phyloP scores from a whole-genome alignment of 139 green algal species.

The Micromonas commoda region DNA sequence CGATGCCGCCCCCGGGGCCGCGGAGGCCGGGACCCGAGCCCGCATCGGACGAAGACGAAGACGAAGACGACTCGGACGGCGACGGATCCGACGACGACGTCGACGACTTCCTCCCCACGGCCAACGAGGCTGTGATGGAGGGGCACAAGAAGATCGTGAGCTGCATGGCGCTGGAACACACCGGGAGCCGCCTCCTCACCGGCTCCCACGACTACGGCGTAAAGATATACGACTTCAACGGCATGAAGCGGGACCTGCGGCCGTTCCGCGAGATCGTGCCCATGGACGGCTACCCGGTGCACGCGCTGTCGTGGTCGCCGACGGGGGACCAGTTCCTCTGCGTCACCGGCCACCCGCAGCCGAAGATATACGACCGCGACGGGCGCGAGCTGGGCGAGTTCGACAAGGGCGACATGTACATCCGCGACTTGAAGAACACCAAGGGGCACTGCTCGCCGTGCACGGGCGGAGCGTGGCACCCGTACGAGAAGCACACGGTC shows the following conservation, averaged over 20 bases:
- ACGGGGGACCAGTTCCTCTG: conserved; percentile 53
- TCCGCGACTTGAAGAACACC: conserved; percentile 80
- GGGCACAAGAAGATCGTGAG: conserved; percentile 54
- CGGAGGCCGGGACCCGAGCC: too few relatives aligned
- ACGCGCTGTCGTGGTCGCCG: conserved; percentile 28
- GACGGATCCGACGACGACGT: background rate
- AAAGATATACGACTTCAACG: conserved; percentile 40
- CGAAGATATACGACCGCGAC: conserved; percentile 63
- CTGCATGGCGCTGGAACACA: conserved; percentile 67
- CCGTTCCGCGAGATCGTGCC: conserved; percentile 58
- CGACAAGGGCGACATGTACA: conserved; percentile 89
- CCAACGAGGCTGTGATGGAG: background rate
- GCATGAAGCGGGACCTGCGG: conserved; percentile 78
- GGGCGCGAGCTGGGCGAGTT: conserved; percentile 64
- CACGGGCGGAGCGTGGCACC: conserved; percentile 74
- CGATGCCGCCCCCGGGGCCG: too few relatives aligned
- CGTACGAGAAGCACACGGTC: conserved; percentile 49
- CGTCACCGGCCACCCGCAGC: conserved; percentile 58
- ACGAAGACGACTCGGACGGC: background rate
- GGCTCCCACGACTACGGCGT: conserved; percentile 74
- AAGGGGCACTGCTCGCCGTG: conserved; percentile 66
- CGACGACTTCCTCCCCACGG: background rate
- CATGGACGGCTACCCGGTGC: conserved; percentile 70
- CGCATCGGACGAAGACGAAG: background rate
- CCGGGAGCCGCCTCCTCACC: conserved; percentile 60